Evolutionary conservation across 2,329 filamentous ascomycete species (phyloP), one percentile per base, ranked within the genome.

Genomic region (Trichoderma atroviride): DNA sequence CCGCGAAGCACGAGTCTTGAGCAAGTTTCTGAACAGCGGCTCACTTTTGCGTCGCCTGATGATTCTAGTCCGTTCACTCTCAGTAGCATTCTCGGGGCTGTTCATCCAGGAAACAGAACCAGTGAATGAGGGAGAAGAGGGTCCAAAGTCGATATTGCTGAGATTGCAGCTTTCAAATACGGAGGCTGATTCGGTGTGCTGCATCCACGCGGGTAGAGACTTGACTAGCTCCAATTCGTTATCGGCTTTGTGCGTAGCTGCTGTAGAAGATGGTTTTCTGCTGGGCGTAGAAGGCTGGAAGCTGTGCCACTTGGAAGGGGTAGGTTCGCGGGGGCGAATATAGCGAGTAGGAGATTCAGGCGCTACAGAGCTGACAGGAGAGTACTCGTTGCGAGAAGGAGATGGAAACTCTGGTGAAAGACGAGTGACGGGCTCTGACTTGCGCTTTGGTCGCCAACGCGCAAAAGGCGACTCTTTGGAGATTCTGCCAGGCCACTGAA

Each of bases 41-140:
- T 81, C 79, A 56, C 79, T 81, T 37, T 74, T 77, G 40, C 79
- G 73, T n/a, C 78, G 78, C 14, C 73, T 76, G 27, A 73, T 62
- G 31, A 71, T 73, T 65, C 71, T 70, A 27, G 74, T 74, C n/a
- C 75, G 72, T 24, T 71, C 70, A 29, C 74, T 70, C 47, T 75
- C 72, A 1, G 67, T 72, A 1, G 69, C 65, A n/a, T 74, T 68
- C 24, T 69, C 60, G 13, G 73, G 71, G 13, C 53, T 37, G 29
- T 74, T 74, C 47, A 79, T 70, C 76, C 77, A 79, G 27, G 76
- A 74, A 33, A 73, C 72, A 0, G 74, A 74, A 55, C 74, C 74
- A 31, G 37, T 67, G 31, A 77, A 74, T 13, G 74, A 74, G 1
- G 77, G 70, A 22, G 78, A 77, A n/a, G 68, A 68, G 0, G 70